Conservation (phyloP, 306 rosid species). For the Lathyrus sativus region DNA sequence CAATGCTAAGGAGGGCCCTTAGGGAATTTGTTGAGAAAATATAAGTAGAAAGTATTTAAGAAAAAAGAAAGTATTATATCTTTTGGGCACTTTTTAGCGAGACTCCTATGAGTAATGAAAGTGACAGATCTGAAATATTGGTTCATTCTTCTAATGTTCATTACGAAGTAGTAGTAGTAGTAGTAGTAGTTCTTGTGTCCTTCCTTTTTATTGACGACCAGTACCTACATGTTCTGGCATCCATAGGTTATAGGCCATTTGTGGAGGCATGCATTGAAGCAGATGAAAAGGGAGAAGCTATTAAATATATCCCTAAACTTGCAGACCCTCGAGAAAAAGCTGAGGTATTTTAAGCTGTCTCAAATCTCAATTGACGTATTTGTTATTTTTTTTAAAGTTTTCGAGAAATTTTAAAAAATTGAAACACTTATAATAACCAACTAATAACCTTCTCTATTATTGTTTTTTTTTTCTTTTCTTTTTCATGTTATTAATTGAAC, state of each 20-base stretch:
- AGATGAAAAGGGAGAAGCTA: constrained; percentile 87
- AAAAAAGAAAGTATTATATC: not conserved
- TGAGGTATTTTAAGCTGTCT: constrained; percentile 60
- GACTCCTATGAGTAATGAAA: not conserved
- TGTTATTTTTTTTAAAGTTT: not conserved
- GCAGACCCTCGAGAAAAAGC: constrained; percentile 95
- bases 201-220: constrained; percentile 16
- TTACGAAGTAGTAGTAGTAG: constrained; percentile 1
- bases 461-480: constrained; percentile 25
- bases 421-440: not conserved
- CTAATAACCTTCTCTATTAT: constrained; percentile 17
- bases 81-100: not conserved
- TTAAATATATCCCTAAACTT: constrained; percentile 92
- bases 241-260: constrained; percentile 81
- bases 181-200: not conserved
- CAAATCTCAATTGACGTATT: not conserved
- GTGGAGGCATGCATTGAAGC: constrained; percentile 98
- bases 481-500: constrained; percentile 27
- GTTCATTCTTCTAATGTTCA: constrained; percentile 11
- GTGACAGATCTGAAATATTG: constrained; percentile 17
- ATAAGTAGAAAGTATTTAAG: not conserved
- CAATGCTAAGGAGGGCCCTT: no score
- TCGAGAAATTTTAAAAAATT: constrained; percentile 11
- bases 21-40: not conserved
- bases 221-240: constrained; percentile 37